Percentiles rank a stretch among this genome's conserved stretches.
Evolutionary conservation across 768 basidiomycete species (phyloP).

Genomic region (Xerocomellus intermedius): DNA sequence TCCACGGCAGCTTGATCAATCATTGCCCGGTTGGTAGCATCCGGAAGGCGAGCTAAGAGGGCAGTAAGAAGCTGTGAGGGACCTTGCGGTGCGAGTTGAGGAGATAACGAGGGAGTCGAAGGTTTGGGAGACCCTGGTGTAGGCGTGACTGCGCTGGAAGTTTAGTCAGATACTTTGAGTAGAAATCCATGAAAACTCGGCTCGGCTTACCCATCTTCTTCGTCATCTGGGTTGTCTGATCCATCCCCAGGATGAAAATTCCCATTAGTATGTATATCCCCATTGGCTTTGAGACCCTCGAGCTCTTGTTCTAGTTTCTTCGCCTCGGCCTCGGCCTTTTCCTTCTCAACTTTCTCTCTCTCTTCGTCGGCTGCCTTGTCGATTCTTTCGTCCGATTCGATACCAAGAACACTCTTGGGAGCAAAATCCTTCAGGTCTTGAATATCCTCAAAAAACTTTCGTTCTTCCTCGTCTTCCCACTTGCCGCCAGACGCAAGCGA

Average conservation of each 20-base stretch:
- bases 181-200: background rate
- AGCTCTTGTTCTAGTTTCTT: slow-evolving; percentile 77
- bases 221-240: slow-evolving; percentile 24
- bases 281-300: slow-evolving; percentile 52
- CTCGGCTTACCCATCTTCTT: slow-evolving; percentile 29
- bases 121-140: slow-evolving; percentile 68
- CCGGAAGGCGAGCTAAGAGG: slow-evolving; percentile 85
- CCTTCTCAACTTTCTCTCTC: slow-evolving; percentile 51
- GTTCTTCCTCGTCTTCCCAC: slow-evolving; percentile 98
- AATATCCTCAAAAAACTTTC: slow-evolving; percentile 89
- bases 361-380: slow-evolving; percentile 46
- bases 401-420: slow-evolving; percentile 81
- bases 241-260: slow-evolving; percentile 2
- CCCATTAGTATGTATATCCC: slow-evolving; percentile 24
- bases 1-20: slow-evolving; percentile 95
- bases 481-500: slow-evolving; percentile 63
- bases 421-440: slow-evolving; percentile 91
- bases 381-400: slow-evolving; percentile 40
- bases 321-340: slow-evolving; percentile 62
- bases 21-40: slow-evolving; percentile 85
- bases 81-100: slow-evolving; percentile 78
- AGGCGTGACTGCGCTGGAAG: slow-evolving; percentile 50
- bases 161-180: slow-evolving; percentile 37
- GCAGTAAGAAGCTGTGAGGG: slow-evolving; percentile 92
- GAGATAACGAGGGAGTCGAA: slow-evolving; percentile 57